Base-by-base conservation (phyloP, 306 rosid genomes). In the Malus asiatica region DNA sequence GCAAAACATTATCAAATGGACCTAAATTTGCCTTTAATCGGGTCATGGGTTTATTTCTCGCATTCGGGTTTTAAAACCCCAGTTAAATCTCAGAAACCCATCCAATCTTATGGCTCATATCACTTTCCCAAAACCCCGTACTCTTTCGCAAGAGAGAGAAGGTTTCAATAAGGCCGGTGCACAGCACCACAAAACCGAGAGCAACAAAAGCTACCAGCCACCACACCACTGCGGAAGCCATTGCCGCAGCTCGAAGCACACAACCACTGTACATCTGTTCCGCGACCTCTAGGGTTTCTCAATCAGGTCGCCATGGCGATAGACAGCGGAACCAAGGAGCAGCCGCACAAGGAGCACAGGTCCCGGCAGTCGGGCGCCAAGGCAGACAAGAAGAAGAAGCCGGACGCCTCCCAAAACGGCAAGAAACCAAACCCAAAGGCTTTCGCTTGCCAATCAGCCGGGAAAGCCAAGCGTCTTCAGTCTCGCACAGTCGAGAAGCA, bases 401-500 rank as follows among this genome's bases (percentile, higher is more conserved):
- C 75, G 1, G 81, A 83, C 3, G 85, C 61, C 60, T 44, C 55
- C 29, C 80, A 76, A 76, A 88, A 80, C n/a, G 90, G 76, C 27
- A 85, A 73, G 80, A 82, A 58, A 75, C 89, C 62, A 61, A 95
- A 95, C 72, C 97, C 98, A 11, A 95, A 80, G 85, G 94, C 94
- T 6, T 95, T 92, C 76, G 93, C 97, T 73, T 95, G 76, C 69
- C 83, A 85, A 66, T 95, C 98, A 15, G 68, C 97, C 8, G 88
- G 76, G 12, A 95, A 92, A 66, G 97, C 95, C 27, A 90, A 92
- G 83, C 91, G 93, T 11, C 61, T 92, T 71, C 91, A 92, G 78
- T 86, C 98, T n/a, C 97, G 96, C 46, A 13, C 96, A 38, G 98
- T 92, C 30, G 98, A 95, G 86, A 95, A 95, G 79, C 97, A 92